Evolutionary conservation across 192 early-diverging fungal species (phyloP), one percentile per base, ranked within the genome.

Genomic region (Glomus cerebriforme): DNA sequence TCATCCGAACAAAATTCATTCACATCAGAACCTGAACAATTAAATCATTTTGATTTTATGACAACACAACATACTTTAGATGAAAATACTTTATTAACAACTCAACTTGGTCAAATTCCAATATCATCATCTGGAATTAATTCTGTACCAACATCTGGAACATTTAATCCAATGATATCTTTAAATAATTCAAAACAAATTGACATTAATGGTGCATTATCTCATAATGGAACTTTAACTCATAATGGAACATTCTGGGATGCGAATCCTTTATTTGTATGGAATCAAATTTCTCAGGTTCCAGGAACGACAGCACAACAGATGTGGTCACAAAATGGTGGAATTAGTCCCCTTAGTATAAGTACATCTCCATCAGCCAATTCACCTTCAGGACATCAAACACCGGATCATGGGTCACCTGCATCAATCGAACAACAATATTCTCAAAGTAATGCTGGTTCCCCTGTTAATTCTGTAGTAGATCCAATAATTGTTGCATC

Each of bases 181-280:
- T 17, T 73, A 15, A n/a, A 54, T 32, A 47, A 47, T 31, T 15
- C 71, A 5, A 68, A 68, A 37, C 66, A 39, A 68, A 7, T 68
- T 68, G 66, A 34, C n/a, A 49, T 73, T 43, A 43, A 43, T 4
- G 39, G 39, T 43, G 12, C 37, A 7, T 43, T 43, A 49, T n/a
- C 54, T 31, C 13, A 5, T 7, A 54, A 54, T 73, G 29, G 43
- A 26, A 37, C 39, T 43, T 43, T 43, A 49, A 35, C 54, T 31
- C 13, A 5, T 7, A 54, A 54, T 73, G 29, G 43, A 26, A 54
- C 71, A 54, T 73, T 54, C 3, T 73, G 71, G 71, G 71, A 73
- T 73, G 7, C 39, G 15, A 58, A 73, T 73, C 22, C 66, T n/a
- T 54, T 73, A 54, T 73, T 19, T 10, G 10, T 73, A n/a, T 73